Percentiles rank a stretch among this genome's conserved stretches.
phyloP scores from a whole-genome alignment of 2,329 filamentous ascomycete genomes.

The Neospermospora avenae region DNA sequence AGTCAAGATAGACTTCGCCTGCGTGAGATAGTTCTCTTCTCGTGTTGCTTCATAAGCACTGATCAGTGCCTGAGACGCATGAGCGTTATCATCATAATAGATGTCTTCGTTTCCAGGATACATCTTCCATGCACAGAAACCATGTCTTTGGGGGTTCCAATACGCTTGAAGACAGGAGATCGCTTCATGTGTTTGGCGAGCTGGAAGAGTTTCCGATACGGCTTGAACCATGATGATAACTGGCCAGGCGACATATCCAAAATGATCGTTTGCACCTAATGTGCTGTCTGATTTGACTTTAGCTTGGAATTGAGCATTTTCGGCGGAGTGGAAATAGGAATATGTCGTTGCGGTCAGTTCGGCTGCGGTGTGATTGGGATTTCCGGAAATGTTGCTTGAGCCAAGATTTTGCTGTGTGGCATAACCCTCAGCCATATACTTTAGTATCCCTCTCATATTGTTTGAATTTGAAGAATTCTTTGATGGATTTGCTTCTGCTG shows the following conservation, averaged over 20 bases:
- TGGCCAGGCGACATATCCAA: constrained; percentile 25
- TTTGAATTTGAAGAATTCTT: not conserved
- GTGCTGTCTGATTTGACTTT: constrained; percentile 9
- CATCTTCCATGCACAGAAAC: constrained; percentile 28
- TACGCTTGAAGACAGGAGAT: constrained; percentile 17
- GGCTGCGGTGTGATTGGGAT: not conserved
- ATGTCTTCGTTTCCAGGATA: constrained; percentile 26
- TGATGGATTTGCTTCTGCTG: not conserved
- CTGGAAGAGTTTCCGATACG: constrained; percentile 17
- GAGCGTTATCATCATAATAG: constrained; percentile 26
- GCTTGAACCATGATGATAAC: constrained; percentile 23
- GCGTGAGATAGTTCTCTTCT: constrained; percentile 11
- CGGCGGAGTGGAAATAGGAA: constrained; percentile 3
- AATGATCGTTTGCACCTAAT: constrained; percentile 2
- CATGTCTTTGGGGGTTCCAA: constrained; percentile 21
- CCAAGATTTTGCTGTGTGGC: not conserved
- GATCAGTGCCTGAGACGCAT: constrained; percentile 22
- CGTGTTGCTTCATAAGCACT: constrained; percentile 16
- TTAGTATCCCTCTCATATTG: not conserved
- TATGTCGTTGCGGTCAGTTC: not conserved
- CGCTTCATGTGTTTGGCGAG: not conserved
- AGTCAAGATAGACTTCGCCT: constrained; percentile 17
- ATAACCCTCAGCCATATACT: not conserved
- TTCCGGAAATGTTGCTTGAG: not conserved
- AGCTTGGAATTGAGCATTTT: constrained; percentile 9